Conservation (phyloP, 2,329 filamentous ascomycete genomes). For the Ophiocordyceps camponoti-floridani region DNA sequence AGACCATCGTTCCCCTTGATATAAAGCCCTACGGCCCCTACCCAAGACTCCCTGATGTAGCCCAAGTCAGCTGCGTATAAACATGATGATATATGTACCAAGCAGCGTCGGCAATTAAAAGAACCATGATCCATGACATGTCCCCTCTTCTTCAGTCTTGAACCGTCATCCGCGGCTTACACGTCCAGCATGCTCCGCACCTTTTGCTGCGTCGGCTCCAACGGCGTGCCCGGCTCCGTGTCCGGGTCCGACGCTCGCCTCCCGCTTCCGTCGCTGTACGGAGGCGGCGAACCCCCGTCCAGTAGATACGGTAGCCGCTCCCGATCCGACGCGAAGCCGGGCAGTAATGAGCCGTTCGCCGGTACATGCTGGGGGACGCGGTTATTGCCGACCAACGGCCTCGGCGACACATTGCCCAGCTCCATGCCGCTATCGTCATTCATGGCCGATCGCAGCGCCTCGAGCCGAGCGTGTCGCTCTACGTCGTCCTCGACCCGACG, state of each 20-base stretch:
- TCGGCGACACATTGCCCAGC: conserved; percentile 13
- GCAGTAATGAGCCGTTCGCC: not conserved
- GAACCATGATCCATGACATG: not conserved
- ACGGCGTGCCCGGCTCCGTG: conserved; percentile 11
- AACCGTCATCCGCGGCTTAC: conserved; percentile 8
- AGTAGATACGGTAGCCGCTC: conserved; percentile 20
- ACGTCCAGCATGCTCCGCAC: conserved; percentile 41
- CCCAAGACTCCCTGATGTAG: not conserved
- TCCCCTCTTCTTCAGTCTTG: not conserved
- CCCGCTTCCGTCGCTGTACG: conserved; percentile 16
- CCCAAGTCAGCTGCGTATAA: not conserved
- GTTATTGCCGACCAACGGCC: not conserved
- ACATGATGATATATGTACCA: not conserved
- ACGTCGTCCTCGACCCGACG: conserved; percentile 20
- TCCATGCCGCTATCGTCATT: conserved; percentile 17
- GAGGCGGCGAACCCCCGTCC: conserved; percentile 19
- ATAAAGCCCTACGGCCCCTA: not conserved
- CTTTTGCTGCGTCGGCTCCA: conserved; percentile 28
- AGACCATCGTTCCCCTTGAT: no score
- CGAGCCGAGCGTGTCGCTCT: conserved; percentile 16
- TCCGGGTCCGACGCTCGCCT: conserved; percentile 10
- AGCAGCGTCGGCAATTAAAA: not conserved
- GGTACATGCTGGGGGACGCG: not conserved
- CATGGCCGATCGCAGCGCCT: conserved; percentile 12
- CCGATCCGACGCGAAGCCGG: conserved; percentile 11